Base-by-base conservation (phyloP, 2,329 filamentous ascomycete genomes). In the Hypoxylon sp. region DNA sequence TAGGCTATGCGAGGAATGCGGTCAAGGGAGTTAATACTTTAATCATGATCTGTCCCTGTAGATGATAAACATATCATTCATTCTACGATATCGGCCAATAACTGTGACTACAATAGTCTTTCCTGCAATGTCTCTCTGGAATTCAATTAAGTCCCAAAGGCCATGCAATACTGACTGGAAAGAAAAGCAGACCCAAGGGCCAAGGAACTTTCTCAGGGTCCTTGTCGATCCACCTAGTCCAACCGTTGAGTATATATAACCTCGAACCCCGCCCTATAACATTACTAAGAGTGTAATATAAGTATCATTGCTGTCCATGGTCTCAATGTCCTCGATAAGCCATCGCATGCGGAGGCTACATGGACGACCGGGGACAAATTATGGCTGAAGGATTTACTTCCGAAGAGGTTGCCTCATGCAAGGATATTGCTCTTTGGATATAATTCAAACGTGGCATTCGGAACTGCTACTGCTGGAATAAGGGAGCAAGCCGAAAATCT, bases 281-380 rank as follows among this genome's bases (percentile, higher is more conserved):
- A 1, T 17, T 50, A 11, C 51, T 67, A 64, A 64, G 13, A 5
- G 34, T 13, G 41, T 10, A 13, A 38, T 21, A 51, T 21, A 32
- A 69, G 67, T n/a, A 67, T 69, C n/a, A 56, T 69, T 19, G 67
- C 63, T 17, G 63, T 69, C n/a, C 67, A 69, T 25, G 67, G 67
- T 14, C 63, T 69, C 7, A 67, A 67, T 36, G 60, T 60, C 11
- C 28, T 63, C 1, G 57, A 69, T 5, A 67, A 61, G 11, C 36
- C 45, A n/a, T 57, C 46, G 2, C 67, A 69, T 25, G 67, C 67
- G 25, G 55, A 63, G 48, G 56, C 46, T 6, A 69, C 63, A 17
- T 69, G 67, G 67, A 69, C 51, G 25, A 48, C 46, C 3, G 56
- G 14, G 3, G 60, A 34, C 3, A 67, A 45, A 17, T 9, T 69